phyloP scores from a whole-genome alignment of 148 eudicot genomes.

The Nepenthes gracilis region DNA sequence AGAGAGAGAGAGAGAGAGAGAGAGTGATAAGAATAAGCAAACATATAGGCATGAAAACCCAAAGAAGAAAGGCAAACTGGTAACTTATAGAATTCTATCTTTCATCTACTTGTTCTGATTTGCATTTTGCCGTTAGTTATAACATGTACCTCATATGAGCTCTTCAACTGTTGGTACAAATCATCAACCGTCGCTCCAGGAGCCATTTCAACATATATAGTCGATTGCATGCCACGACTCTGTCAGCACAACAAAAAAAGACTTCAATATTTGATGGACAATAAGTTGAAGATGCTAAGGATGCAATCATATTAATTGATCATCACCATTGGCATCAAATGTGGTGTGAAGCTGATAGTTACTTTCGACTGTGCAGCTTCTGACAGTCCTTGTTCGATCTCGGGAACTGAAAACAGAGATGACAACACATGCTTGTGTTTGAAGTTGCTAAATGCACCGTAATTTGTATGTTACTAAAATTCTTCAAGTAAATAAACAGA shows the following conservation, averaged over 20 bases:
- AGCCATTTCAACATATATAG: conserved; percentile 78
- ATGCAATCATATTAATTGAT: not conserved
- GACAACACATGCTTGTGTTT: not conserved
- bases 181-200: conserved; percentile 64
- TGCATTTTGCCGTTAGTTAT: not conserved
- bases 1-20: too few relatives aligned
- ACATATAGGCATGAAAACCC: too few relatives aligned
- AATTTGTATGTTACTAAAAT: too few relatives aligned
- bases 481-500: too few relatives aligned
- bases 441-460: too few relatives aligned
- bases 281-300: not conserved
- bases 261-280: not conserved
- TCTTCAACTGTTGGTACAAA: conserved; percentile 47
- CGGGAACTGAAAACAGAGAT: conserved; percentile 47
- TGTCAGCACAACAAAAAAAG: conserved; percentile 12
- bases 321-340: conserved; percentile 89
- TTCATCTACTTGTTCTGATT: too few relatives aligned
- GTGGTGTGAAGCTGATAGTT: conserved; percentile 93
- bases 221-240: conserved; percentile 99
- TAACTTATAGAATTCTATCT: too few relatives aligned
- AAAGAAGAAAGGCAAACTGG: too few relatives aligned
- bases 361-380: conserved; percentile 61
- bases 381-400: conserved; percentile 90
- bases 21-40: too few relatives aligned
- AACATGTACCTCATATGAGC: conserved; percentile 49